These are phyloP conservation scores for Boechera stricta DNA, from an alignment of 345 rosid genomes.

Conservation along the genomic window DNA sequence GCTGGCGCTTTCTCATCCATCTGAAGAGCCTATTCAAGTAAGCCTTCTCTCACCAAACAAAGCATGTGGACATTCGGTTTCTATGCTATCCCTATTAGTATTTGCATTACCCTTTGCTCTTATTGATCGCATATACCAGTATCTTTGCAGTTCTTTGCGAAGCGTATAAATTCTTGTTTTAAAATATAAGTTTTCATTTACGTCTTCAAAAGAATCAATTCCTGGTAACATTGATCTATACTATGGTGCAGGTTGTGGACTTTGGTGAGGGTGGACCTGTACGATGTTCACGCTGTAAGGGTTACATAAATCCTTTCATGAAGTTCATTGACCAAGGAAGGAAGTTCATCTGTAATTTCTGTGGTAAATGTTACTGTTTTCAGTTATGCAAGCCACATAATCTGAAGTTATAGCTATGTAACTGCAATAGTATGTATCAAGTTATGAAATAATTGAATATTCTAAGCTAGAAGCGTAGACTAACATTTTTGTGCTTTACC, in stretches of 20 bases:
- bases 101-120: constrained; percentile 1
- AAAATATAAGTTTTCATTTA: constrained; percentile 12
- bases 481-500: constrained; percentile 26
- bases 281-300: constrained; percentile 95
- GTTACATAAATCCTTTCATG: constrained; percentile 93
- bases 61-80: constrained; percentile 1
- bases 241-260: constrained; percentile 71
- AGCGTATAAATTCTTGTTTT: constrained; percentile 18
- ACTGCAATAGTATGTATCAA: constrained; percentile 19
- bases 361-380: constrained; percentile 55
- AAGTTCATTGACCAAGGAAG: constrained; percentile 91
- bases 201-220: constrained; percentile 16
- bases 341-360: constrained; percentile 84
- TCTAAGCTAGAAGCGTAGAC: constrained; percentile 19
- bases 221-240: constrained; percentile 29
- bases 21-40: constrained; percentile 98
- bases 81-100: constrained; percentile 8
- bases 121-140: constrained; percentile 16
- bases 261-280: constrained; percentile 94
- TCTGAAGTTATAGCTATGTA: constrained; percentile 9
- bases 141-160: constrained; percentile 20
- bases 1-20: constrained; percentile 91
- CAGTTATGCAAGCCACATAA: constrained; percentile 26
- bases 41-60: constrained; percentile 30
- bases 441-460: constrained; percentile 12